Evolutionary conservation across 2,329 filamentous ascomycete genomes (phyloP).

Genomic region (Paecilomyces niveus): DNA sequence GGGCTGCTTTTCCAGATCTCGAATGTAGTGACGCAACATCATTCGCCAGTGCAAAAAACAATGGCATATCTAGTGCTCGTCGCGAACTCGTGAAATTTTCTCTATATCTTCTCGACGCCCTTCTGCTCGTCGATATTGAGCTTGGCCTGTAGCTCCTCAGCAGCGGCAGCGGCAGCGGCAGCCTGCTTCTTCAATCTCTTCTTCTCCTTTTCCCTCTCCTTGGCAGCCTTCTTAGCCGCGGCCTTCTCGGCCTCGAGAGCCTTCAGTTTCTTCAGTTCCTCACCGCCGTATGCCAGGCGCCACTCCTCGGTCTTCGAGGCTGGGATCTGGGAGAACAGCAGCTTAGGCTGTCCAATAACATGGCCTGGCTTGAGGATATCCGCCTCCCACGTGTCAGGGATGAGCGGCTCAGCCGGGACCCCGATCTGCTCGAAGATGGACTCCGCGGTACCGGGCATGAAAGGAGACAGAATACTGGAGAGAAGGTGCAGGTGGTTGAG

Average conservation of each 20-base stretch:
- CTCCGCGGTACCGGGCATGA: constrained; percentile 71
- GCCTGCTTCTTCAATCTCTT: constrained; percentile 39
- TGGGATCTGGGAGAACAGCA: constrained; percentile 79
- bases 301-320: constrained; percentile 76
- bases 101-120: neutral
- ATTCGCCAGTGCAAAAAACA: neutral
- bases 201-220: constrained; percentile 38
- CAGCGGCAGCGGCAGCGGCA: constrained; percentile 2
- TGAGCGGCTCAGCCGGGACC: constrained; percentile 51
- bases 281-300: constrained; percentile 66
- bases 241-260: constrained; percentile 51
- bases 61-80: neutral
- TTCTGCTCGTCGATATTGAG: neutral
- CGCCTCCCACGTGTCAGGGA: constrained; percentile 55
- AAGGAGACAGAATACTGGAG: constrained; percentile 70
- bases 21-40: neutral
- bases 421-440: constrained; percentile 74
- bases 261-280: constrained; percentile 62
- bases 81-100: neutral
- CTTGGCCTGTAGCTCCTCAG: neutral
- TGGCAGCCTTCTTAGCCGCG: constrained; percentile 30
- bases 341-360: constrained; percentile 70
- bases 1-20: neutral
- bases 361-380: constrained; percentile 61
- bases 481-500: constrained; percentile 79